Base-by-base conservation (phyloP, 345 rosid genomes). In the Populus tremula region DNA sequence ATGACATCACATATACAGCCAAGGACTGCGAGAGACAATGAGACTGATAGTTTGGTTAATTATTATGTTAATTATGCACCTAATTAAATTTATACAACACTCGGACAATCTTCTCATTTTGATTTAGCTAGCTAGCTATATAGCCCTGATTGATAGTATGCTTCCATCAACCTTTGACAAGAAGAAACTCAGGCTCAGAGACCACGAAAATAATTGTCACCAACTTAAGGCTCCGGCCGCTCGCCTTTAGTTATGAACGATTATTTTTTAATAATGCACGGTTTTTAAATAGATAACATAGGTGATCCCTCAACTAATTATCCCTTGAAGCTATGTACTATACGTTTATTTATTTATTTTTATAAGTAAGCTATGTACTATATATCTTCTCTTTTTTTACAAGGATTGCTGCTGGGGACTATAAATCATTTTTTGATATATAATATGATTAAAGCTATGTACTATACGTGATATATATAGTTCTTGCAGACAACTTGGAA, bases 1-100 rank as follows among this genome's bases (percentile, higher is more conserved):
- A 56, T 87, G 88, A 86, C 90, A 83, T 87, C 90, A 84, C 25
- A 38, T 67, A 71, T 70, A 84, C 86, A 86, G 85, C 87, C 77
- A 80, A 85, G 76, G 89, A 89, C 64, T 82, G 72, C 73, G 89
- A 84, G 77, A 81, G 87, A 76, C 72, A 41, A 36, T 79, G 87
- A 82, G 49, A 70, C 10, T 76, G 84, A 85, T 79, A 82, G 67
- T 83, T 75, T 29, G 72, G 79, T 78, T 77, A 61, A 25, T 53
- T n/a, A 65, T 39, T 67, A 54, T 59, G 59, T 68, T 2, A 21
- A 21, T 8, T 29, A 21, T 8, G 5, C 16, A 38, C 21, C 43
- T 49, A 6, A 41, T 14, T 13, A 61, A 61, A 38, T 59, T 59
- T 23, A 17, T 7, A 5, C 10, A 17, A 9, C n/a, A 7, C 16